These are phyloP conservation scores for Exophiala sp. DNA, from an alignment of 2,329 filamentous ascomycete genomes.

Conservation along the genomic window DNA sequence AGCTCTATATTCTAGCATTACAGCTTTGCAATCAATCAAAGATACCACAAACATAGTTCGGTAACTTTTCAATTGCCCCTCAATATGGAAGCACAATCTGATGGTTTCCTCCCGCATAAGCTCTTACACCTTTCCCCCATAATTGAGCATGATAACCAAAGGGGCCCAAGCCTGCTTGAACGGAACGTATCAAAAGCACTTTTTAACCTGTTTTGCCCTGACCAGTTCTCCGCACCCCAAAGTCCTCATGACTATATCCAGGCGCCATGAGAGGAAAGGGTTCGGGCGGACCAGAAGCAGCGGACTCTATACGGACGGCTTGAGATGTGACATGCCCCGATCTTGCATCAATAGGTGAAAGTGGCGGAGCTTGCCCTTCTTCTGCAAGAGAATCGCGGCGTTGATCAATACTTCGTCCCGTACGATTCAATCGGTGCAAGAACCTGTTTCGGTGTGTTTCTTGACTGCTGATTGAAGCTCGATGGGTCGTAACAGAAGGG, in stretches of 20 bases:
- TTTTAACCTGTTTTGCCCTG: neutral
- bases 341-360: conserved; percentile 22
- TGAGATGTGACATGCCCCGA: conserved; percentile 23
- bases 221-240: conserved; percentile 8
- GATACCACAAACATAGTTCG: neutral
- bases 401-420: conserved; percentile 14
- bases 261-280: conserved; percentile 12
- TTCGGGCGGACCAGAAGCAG: conserved; percentile 4
- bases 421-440: conserved; percentile 47
- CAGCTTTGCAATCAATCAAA: conserved; percentile 3
- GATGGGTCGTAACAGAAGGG: conserved; percentile 2
- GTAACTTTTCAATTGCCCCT: too few relatives aligned
- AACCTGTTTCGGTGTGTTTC: conserved; percentile 55
- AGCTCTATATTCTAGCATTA: conserved; percentile 17
- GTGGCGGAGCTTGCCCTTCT: conserved; percentile 20
- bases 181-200: too few relatives aligned
- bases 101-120: too few relatives aligned
- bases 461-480: conserved; percentile 28
- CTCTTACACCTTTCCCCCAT: too few relatives aligned
- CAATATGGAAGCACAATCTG: too few relatives aligned
- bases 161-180: too few relatives aligned
- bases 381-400: conserved; percentile 24
- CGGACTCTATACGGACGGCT: conserved; percentile 22
- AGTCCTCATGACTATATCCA: conserved; percentile 12
- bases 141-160: too few relatives aligned